Conservation (phyloP, 2,329 filamentous ascomycete species). For the Colletotrichum sp. region DNA sequence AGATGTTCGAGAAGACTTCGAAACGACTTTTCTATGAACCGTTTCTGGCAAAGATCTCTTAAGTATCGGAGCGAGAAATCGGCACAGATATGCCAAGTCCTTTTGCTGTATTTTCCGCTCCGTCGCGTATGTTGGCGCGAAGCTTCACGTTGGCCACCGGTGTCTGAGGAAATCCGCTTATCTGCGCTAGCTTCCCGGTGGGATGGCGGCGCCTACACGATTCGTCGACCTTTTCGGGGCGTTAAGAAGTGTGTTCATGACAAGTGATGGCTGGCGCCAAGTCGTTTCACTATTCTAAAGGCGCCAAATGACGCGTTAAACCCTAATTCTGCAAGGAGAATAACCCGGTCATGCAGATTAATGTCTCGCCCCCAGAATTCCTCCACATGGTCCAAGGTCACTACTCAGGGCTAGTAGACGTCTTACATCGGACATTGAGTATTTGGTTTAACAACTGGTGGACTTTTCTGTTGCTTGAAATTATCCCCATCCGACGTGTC, state of each 20-base stretch:
- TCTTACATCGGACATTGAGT: neutral
- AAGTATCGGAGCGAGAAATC: neutral
- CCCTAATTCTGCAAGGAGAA: neutral
- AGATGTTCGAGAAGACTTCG: neutral
- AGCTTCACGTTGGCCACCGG: neutral
- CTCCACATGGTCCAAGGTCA: neutral
- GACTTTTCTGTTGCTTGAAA: neutral
- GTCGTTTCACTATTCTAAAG: neutral
- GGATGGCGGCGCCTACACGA: neutral
- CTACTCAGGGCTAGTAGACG: neutral
- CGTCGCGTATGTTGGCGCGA: neutral
- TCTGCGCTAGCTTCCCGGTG: neutral
- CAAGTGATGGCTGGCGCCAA: neutral
- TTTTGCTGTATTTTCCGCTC: neutral
- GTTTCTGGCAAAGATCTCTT: neutral
- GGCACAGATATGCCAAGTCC: neutral
- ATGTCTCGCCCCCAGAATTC: neutral
- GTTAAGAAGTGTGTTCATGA: neutral
- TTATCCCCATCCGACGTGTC: neutral
- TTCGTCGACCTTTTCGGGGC: neutral
- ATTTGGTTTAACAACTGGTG: neutral
- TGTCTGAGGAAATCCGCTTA: neutral
- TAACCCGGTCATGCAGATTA: neutral
- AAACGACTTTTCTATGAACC: neutral
- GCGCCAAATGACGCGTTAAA: neutral